Evolutionary conservation across 2,329 filamentous ascomycete species (phyloP).

Genomic region (Xylariomycetidae sp.): DNA sequence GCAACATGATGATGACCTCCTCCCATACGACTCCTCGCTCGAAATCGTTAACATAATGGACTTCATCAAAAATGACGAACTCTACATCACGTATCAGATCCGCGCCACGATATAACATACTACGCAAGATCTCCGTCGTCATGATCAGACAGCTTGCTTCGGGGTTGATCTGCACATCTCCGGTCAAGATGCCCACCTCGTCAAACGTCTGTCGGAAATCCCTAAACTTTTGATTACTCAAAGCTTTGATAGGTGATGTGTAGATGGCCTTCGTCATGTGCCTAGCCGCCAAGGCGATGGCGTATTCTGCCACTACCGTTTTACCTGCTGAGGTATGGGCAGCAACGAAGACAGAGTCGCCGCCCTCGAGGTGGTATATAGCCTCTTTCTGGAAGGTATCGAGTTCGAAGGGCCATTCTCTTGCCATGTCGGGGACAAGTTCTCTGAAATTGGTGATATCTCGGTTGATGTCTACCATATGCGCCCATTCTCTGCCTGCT

Average conservation of each 20-base stretch:
- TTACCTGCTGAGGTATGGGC: constrained; percentile 97
- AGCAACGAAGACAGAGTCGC: constrained; percentile 95
- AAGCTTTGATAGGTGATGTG: constrained; percentile 94
- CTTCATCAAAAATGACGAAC: constrained; percentile 98
- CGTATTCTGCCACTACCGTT: constrained; percentile 96
- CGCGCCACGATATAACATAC: constrained; percentile 95
- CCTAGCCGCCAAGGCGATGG: constrained; percentile 90
- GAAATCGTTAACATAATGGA: constrained; percentile 95
- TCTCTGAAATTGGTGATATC: constrained; percentile 93
- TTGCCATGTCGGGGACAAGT: constrained; percentile 91
- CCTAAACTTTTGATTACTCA: constrained; percentile 98
- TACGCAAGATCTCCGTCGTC: constrained; percentile 96
- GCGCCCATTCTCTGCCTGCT: constrained; percentile 85
- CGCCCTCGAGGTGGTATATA: constrained; percentile 92
- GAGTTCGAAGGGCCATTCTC: constrained; percentile 93
- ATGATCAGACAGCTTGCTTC: constrained; percentile 98
- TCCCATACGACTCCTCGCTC: constrained; percentile 98
- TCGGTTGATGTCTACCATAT: constrained; percentile 94
- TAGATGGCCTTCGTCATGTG: constrained; percentile 99
- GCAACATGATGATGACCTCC: constrained; percentile 99
- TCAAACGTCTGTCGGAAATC: constrained; percentile 89
- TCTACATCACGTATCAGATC: constrained; percentile 96
- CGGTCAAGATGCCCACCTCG: constrained; percentile 93
- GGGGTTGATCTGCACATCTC: constrained; percentile 95
- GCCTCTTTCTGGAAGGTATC: constrained; percentile 99